phyloP scores from a whole-genome alignment of 192 early-diverging fungal species.

The Backusella sp. region DNA sequence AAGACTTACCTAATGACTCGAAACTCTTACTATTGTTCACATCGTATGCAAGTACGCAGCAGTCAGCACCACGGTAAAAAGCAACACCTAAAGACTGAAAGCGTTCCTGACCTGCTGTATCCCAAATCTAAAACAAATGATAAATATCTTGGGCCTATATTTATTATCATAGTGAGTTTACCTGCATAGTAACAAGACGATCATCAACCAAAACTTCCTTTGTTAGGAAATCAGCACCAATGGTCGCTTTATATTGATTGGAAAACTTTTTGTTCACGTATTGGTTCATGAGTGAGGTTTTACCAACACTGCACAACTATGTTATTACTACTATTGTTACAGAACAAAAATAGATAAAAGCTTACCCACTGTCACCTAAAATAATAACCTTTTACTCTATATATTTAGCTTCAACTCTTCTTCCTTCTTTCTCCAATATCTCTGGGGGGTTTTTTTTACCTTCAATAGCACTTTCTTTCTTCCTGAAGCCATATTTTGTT shows the following conservation, averaged over 20 bases:
- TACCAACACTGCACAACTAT: conserved; percentile 69
- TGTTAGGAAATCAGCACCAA: conserved; percentile 98
- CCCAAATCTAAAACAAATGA: conserved; percentile 79
- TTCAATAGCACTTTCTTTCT: conserved; percentile 58
- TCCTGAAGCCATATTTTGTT: conserved; percentile 15
- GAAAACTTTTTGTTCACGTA: conserved; percentile 97
- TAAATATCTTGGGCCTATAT: not conserved
- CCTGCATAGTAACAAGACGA: conserved; percentile 89
- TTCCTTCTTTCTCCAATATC: not conserved
- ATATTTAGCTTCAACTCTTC: not conserved
- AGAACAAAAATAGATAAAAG: not conserved
- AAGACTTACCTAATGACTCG: conserved; percentile 68
- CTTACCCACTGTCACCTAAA: conserved; percentile 80
- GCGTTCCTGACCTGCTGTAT: conserved; percentile 98
- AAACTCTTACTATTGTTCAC: conserved; percentile 94
- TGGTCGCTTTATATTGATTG: conserved; percentile 98
- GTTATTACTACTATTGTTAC: not conserved
- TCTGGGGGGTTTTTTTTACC: conserved; percentile 41
- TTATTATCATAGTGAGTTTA: conserved; percentile 27
- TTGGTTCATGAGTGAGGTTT: conserved; percentile 99
- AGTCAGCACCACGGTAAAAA: conserved; percentile 98
- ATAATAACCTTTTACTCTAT: conserved; percentile 64
- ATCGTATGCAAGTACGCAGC: conserved; percentile 96
- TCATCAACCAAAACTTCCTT: conserved; percentile 97
- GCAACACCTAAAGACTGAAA: conserved; percentile 99